Evolutionary conservation across 2,329 filamentous ascomycete species (phyloP).

Genomic region (Colletotrichum coccodes): DNA sequence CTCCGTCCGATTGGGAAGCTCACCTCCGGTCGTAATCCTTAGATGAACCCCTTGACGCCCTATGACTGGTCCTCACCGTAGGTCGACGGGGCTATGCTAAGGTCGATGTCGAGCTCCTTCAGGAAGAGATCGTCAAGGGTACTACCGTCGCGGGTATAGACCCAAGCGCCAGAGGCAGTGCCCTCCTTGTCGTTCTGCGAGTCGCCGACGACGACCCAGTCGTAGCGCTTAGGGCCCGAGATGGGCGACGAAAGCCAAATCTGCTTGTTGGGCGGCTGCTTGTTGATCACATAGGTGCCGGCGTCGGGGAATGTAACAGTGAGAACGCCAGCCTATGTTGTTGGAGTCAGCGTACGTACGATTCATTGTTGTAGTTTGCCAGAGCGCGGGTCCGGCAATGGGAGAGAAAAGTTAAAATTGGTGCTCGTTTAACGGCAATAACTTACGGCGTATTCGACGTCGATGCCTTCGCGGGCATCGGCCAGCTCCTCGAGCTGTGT

Average conservation of each 20-base stretch:
- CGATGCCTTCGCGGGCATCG: slow-evolving; percentile 79
- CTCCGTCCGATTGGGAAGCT: too few species aligned
- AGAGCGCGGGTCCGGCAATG: neutral
- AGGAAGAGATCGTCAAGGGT: slow-evolving; percentile 78
- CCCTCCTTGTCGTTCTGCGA: slow-evolving; percentile 83
- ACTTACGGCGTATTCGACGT: slow-evolving; percentile 89
- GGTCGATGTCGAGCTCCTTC: slow-evolving; percentile 78
- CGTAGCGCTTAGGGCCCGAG: slow-evolving; percentile 92
- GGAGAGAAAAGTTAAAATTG: neutral
- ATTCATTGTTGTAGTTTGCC: slow-evolving; percentile 29
- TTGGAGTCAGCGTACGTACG: neutral
- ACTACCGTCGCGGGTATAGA: slow-evolving; percentile 87
- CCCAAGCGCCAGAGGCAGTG: slow-evolving; percentile 79
- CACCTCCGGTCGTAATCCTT: neutral
- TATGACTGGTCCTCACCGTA: slow-evolving; percentile 33
- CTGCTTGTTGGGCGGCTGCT: slow-evolving; percentile 96
- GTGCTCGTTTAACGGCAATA: neutral
- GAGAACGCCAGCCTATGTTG: slow-evolving; percentile 81
- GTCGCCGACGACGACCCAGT: slow-evolving; percentile 83
- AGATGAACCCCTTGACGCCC: neutral
- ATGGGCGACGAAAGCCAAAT: slow-evolving; percentile 96
- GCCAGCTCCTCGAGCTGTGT: slow-evolving; percentile 76
- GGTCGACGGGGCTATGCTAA: slow-evolving; percentile 47
- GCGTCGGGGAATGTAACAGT: slow-evolving; percentile 75
- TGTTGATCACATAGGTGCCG: slow-evolving; percentile 95